Conservation (phyloP, 108 stramenopile genomes). For the Stephanodiscus triporus region DNA sequence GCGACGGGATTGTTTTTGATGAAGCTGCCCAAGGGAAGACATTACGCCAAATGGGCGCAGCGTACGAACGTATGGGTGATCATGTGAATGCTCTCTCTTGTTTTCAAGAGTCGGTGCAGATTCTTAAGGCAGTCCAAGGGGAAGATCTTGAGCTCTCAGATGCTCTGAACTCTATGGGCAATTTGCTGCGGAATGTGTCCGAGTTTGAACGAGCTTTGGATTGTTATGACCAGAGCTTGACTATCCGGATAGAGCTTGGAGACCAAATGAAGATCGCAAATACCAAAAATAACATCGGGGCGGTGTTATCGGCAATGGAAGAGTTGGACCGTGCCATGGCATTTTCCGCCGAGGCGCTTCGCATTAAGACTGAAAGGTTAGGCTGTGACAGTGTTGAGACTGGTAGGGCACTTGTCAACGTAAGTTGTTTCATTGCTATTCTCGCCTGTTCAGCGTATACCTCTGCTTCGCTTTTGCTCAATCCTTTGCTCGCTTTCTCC, state of each 20-base stretch:
- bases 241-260: constrained; percentile 27
- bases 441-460: no score
- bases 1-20: constrained; percentile 20
- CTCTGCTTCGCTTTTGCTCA: not conserved
- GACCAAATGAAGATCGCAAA: constrained; percentile 48
- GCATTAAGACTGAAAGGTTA: constrained; percentile 40
- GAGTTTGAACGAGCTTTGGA: constrained; percentile 47
- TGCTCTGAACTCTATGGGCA: constrained; percentile 50
- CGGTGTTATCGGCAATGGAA: constrained; percentile 27
- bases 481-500: not conserved
- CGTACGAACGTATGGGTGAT: constrained; percentile 29
- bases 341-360: constrained; percentile 49
- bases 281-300: constrained; percentile 55
- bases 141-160: constrained; percentile 48
- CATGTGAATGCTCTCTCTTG: constrained; percentile 24
- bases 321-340: constrained; percentile 37
- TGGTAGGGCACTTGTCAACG: constrained; percentile 45
- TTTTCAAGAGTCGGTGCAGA: constrained; percentile 30
- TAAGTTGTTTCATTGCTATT: constrained; percentile 5
- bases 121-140: constrained; percentile 21
- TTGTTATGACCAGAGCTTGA: constrained; percentile 54
- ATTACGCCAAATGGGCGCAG: constrained; percentile 39
- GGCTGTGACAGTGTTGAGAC: constrained; percentile 39
- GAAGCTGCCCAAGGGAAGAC: constrained; percentile 25
- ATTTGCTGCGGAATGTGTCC: constrained; percentile 22